phyloP scores from a whole-genome alignment of 2,329 filamentous ascomycete genomes.

The Pleochaeta shiraiana region DNA sequence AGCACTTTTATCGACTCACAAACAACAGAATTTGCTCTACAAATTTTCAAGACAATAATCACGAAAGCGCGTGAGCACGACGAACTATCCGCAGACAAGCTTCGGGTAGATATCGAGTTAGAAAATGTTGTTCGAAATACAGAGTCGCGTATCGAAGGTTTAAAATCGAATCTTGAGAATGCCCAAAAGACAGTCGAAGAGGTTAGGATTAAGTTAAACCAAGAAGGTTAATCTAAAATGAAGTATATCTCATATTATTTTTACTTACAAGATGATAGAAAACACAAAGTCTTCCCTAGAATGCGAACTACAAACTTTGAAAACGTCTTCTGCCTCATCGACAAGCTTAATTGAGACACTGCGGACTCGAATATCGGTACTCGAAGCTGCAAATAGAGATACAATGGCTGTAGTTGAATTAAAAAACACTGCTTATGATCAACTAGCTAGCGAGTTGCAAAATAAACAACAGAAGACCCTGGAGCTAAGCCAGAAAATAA shows the following conservation, averaged over 20 bases:
- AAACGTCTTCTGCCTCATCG: conserved; percentile 51
- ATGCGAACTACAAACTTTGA: conserved; percentile 59
- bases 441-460: conserved; percentile 66
- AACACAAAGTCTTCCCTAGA: conserved; percentile 52
- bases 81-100: conserved; percentile 64
- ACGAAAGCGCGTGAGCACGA: conserved; percentile 68
- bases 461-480: conserved; percentile 77
- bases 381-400: conserved; percentile 85
- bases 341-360: conserved; percentile 56
- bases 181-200: conserved; percentile 67
- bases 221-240: conserved; percentile 41
- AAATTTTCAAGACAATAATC: conserved; percentile 52
- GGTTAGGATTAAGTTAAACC: conserved; percentile 55
- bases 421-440: conserved; percentile 71
- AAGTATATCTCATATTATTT: not conserved
- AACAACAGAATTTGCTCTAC: conserved; percentile 56
- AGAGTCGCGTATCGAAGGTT: conserved; percentile 60
- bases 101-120: conserved; percentile 76
- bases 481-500: conserved; percentile 63
- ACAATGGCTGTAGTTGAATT: conserved; percentile 74
- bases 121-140: conserved; percentile 72
- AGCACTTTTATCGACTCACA: conserved; percentile 39
- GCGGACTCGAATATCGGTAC: conserved; percentile 59
- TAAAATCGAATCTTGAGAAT: conserved; percentile 66
- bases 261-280: conserved; percentile 31